Evolutionary conservation across 2,329 filamentous ascomycete genomes (phyloP).

Genomic region (Leptographium flavum): DNA sequence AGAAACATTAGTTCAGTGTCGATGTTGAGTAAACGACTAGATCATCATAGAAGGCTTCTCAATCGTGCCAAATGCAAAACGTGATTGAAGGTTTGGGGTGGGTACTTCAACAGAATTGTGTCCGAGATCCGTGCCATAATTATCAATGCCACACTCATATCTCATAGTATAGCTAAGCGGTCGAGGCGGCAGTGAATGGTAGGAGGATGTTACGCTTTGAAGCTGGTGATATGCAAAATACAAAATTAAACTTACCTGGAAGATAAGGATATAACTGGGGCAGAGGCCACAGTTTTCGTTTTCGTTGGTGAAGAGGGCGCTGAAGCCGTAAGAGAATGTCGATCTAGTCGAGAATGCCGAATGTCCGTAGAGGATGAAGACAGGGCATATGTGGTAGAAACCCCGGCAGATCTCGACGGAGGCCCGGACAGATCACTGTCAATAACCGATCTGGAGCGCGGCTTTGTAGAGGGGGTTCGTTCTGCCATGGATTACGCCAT

Average conservation of each 20-base stretch:
- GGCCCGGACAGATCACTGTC: conserved; percentile 26
- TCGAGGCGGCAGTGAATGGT: too few relatives aligned
- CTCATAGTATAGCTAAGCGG: neutral
- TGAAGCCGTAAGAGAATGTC: neutral
- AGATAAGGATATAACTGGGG: neutral
- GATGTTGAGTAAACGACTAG: too few relatives aligned
- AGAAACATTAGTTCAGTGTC: conserved; percentile 66
- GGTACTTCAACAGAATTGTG: too few relatives aligned
- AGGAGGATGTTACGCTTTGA: too few relatives aligned
- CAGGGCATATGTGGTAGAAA: conserved; percentile 2
- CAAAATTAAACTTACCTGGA: neutral
- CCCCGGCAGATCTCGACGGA: neutral
- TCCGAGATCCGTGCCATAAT: too few relatives aligned
- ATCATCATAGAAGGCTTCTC: too few relatives aligned
- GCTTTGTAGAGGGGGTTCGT: conserved; percentile 35
- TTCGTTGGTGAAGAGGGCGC: neutral
- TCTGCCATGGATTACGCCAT: conserved; percentile 59
- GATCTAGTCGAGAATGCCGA: neutral
- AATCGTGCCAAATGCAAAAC: too few relatives aligned
- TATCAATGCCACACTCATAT: too few relatives aligned
- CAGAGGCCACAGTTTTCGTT: neutral
- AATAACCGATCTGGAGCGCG: conserved; percentile 37
- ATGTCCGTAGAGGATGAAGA: neutral
- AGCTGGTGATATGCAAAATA: neutral
- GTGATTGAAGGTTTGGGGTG: too few relatives aligned